Conservation (phyloP, 352 stramenopile species). For the Sclerospora graminicola region DNA sequence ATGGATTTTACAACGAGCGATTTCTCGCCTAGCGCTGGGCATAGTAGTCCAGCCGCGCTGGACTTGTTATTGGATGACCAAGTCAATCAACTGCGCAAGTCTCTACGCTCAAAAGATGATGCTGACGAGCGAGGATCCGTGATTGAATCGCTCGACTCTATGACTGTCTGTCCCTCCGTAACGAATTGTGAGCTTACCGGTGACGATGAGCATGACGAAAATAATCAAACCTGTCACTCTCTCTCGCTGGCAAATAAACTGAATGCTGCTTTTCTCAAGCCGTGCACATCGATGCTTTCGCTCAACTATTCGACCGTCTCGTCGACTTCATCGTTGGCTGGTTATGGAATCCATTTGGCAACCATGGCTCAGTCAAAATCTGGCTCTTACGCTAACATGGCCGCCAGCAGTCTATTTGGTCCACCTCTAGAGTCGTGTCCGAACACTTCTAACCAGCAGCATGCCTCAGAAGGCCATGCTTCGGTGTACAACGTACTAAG, state of each 20-base stretch:
- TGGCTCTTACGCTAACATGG: slow-evolving; percentile 17
- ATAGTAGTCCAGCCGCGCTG: slow-evolving; percentile 6
- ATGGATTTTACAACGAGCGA: slow-evolving; percentile 21
- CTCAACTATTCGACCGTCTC: slow-evolving; percentile 38
- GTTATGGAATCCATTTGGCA: slow-evolving; percentile 28
- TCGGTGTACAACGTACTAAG: slow-evolving; percentile 23
- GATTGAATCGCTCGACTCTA: slow-evolving; percentile 21
- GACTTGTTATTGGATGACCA: slow-evolving; percentile 25
- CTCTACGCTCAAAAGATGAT: slow-evolving; percentile 11
- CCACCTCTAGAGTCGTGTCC: slow-evolving; percentile 25
- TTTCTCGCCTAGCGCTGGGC: slow-evolving; percentile 11
- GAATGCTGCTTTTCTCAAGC: slow-evolving; percentile 17
- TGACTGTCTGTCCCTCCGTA: slow-evolving; percentile 22
- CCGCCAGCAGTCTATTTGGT: slow-evolving; percentile 22
- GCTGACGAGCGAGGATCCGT: slow-evolving; percentile 11
- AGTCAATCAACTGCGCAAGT: slow-evolving; percentile 20
- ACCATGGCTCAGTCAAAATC: slow-evolving; percentile 27
- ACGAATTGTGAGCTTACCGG: slow-evolving; percentile 9
- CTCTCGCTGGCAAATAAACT: slow-evolving; percentile 1
- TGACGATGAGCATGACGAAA: slow-evolving; percentile 17
- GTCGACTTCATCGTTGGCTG: slow-evolving; percentile 31
- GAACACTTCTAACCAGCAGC: slow-evolving; percentile 15
- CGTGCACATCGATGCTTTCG: slow-evolving; percentile 26
- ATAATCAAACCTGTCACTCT: slow-evolving; percentile 25
- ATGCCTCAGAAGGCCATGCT: slow-evolving; percentile 4